These are phyloP conservation scores for Anisodus acutangulus DNA, from an alignment of 257 asterid species.

Conservation along the genomic window DNA sequence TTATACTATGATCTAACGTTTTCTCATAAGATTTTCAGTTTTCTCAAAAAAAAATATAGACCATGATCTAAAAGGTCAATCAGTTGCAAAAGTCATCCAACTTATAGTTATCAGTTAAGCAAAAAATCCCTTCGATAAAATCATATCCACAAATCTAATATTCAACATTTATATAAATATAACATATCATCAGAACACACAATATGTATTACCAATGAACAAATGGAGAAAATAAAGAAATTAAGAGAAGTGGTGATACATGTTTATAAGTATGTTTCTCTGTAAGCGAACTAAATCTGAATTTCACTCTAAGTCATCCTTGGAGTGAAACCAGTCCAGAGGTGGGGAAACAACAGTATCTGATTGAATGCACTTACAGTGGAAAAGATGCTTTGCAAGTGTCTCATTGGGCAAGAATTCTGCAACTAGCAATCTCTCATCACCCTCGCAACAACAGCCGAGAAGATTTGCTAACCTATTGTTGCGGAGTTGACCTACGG, in stretches of 20 bases:
- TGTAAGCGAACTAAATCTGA: not conserved
- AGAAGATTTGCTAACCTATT: constrained; percentile 75
- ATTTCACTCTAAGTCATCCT: not conserved
- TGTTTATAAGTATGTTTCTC: not conserved
- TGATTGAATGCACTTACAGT: constrained; percentile 57
- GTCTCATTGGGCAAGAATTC: constrained; percentile 96
- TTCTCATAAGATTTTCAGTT: no score
- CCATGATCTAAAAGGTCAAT: no score
- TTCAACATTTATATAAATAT: not conserved
- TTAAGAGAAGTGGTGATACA: not conserved
- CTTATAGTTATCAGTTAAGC: not conserved
- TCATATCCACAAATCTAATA: not conserved
- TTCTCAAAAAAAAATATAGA: no score
- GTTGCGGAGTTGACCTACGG: constrained; percentile 88
- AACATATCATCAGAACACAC: not conserved
- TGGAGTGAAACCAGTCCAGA: not conserved
- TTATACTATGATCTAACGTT: no score
- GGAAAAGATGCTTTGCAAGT: constrained; percentile 91
- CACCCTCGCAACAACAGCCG: constrained; percentile 95
- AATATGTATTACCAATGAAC: not conserved
- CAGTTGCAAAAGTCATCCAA: no score
- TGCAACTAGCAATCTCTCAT: constrained; percentile 88
- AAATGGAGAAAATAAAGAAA: not conserved
- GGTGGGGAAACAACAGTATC: not conserved
- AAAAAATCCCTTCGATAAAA: not conserved